Conservation (phyloP, 495 filamentous ascomycete species). For the Lasiosphaeria hispida region DNA sequence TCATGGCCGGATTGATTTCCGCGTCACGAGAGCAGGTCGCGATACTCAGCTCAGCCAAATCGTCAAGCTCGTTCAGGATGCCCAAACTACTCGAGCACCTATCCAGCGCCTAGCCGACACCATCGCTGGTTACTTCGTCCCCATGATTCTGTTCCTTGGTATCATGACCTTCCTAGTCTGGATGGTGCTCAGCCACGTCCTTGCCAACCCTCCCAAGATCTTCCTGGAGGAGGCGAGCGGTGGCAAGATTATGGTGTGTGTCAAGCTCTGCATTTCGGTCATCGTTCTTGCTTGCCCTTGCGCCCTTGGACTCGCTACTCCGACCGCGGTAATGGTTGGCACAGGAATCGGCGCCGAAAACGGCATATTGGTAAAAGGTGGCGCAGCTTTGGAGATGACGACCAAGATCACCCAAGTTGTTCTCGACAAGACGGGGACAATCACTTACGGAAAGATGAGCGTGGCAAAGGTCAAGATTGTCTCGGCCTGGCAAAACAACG, state of each 20-base stretch:
- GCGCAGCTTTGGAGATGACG: conserved; percentile 85
- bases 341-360: conserved; percentile 96
- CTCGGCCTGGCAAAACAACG: conserved; percentile 64
- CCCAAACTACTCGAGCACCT: conserved; percentile 89
- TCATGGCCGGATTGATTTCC: conserved; percentile 85
- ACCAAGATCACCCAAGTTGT: conserved; percentile 91
- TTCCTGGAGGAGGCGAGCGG: conserved; percentile 79
- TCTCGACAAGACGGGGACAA: conserved; percentile 98
- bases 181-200: conserved; percentile 90
- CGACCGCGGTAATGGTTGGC: conserved; percentile 98
- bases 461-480: conserved; percentile 69
- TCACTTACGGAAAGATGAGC: conserved; percentile 93
- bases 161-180: conserved; percentile 82
- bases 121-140: conserved; percentile 93
- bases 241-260: conserved; percentile 90
- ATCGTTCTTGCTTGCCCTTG: conserved; percentile 99
- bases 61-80: conserved; percentile 93
- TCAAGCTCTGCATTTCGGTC: conserved; percentile 97
- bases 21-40: conserved; percentile 86
- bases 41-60: conserved; percentile 98
- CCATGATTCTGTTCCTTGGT: conserved; percentile 80
- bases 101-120: conserved; percentile 93
- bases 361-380: conserved; percentile 95
- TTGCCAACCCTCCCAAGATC: conserved; percentile 78
- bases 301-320: conserved; percentile 88